Conservation (phyloP, 306 rosid genomes). For the Cucurbita moschata region DNA sequence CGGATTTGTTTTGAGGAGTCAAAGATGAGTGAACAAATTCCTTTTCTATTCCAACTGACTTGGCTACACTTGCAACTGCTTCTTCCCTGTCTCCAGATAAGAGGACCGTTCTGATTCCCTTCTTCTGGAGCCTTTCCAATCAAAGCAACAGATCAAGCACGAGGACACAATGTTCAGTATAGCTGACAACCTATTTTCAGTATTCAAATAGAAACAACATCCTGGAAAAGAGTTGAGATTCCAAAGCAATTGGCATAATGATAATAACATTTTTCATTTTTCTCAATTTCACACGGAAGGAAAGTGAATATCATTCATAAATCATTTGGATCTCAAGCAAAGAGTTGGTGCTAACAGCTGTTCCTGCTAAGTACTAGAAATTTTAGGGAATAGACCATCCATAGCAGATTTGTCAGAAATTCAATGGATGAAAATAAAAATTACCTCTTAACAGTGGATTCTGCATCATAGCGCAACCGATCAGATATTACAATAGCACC, state of each 20-base stretch:
- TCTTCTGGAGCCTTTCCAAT: conserved; percentile 66
- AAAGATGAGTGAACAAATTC: conserved; percentile 56
- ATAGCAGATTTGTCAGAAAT: not conserved
- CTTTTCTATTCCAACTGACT: conserved; percentile 60
- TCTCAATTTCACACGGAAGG: not conserved
- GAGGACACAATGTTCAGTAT: conserved; percentile 9
- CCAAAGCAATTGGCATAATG: not conserved
- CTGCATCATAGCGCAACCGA: conserved; percentile 69
- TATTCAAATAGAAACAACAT: not conserved
- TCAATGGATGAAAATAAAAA: not conserved
- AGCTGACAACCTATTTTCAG: not conserved
- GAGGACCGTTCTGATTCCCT: conserved; percentile 72
- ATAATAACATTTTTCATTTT: not conserved
- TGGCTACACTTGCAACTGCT: conserved; percentile 86
- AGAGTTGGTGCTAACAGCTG: not conserved
- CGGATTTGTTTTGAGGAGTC: conserved; percentile 75
- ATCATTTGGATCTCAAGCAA: not conserved
- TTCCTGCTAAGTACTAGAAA: not conserved
- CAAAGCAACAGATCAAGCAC: conserved; percentile 23
- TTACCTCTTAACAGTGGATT: conserved; percentile 58
- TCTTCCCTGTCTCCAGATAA: conserved; percentile 99
- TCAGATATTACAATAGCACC: conserved; percentile 85
- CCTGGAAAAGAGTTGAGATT: not conserved
- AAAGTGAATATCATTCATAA: not conserved
- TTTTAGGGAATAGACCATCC: not conserved